These are phyloP conservation scores for Brettanomyces sp. DNA, from an alignment of 805 yeast species.

Conservation along the genomic window DNA sequence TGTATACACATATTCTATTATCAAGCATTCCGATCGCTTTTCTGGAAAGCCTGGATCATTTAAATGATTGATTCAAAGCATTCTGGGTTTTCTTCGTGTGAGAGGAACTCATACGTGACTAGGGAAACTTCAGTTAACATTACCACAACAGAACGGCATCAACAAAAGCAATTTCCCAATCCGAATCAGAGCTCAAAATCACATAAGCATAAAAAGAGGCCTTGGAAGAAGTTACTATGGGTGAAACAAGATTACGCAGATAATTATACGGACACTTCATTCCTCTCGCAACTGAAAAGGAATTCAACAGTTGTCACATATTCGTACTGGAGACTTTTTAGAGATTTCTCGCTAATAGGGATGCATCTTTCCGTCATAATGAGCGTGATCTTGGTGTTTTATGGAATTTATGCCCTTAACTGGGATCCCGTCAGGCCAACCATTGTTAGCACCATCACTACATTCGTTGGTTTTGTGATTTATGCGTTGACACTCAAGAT, in stretches of 20 bases:
- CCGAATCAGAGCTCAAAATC: not conserved
- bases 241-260: constrained; percentile 81
- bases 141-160: no score
- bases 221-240: constrained; percentile 85
- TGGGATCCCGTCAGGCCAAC: constrained; percentile 45
- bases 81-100: no score
- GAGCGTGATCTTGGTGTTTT: constrained; percentile 59
- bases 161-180: not conserved
- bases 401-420: constrained; percentile 40
- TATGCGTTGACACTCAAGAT: constrained; percentile 22
- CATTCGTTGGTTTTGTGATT: constrained; percentile 27
- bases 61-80: no score
- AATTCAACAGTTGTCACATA: constrained; percentile 68
- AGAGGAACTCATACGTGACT: not conserved
- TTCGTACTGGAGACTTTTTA: constrained; percentile 51
- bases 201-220: constrained; percentile 10
- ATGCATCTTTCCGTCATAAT: constrained; percentile 57
- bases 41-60: no score
- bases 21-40: no score
- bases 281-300: constrained; percentile 69
- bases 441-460: constrained; percentile 22
- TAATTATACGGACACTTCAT: constrained; percentile 76
- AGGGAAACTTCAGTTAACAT: not conserved
- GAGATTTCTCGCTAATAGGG: constrained; percentile 62
- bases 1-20: no score